Percentiles rank a stretch among this genome's conserved stretches.
Evolutionary conservation across 2,329 filamentous ascomycete genomes (phyloP).

Genomic region (Venturia carpophila): DNA sequence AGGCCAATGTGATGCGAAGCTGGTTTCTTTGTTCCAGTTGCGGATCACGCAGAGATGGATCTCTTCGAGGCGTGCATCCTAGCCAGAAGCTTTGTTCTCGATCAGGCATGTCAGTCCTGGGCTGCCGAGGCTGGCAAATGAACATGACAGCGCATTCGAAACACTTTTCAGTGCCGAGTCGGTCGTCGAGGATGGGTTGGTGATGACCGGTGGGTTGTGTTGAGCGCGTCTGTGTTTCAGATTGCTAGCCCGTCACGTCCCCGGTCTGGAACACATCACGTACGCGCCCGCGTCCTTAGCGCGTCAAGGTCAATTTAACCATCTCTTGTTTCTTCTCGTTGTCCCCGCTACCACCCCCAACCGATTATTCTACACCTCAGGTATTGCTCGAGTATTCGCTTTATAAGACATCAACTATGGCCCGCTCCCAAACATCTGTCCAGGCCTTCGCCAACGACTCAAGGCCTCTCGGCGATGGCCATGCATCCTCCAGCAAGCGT

Average conservation of each 20-base stretch:
- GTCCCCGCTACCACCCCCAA: slow-evolving; percentile 5
- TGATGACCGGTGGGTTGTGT: background rate
- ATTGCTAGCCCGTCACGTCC: background rate
- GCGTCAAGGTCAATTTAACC: background rate
- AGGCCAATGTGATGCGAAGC: too few species aligned
- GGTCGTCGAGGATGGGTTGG: background rate
- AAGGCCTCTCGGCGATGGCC: slow-evolving; percentile 12
- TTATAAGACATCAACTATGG: slow-evolving; percentile 6
- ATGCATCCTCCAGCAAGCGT: slow-evolving; percentile 15
- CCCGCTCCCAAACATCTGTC: slow-evolving; percentile 11
- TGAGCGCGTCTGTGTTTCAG: background rate
- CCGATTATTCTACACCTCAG: slow-evolving; percentile 3
- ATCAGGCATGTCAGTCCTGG: too few species aligned
- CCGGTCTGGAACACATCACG: too few species aligned
- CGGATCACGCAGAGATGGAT: too few species aligned
- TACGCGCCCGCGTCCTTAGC: background rate
- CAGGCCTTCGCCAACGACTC: slow-evolving; percentile 16
- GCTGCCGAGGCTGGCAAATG: too few species aligned
- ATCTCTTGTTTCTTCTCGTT: slow-evolving; percentile 5
- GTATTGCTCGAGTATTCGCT: slow-evolving; percentile 5
- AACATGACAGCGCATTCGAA: too few species aligned
- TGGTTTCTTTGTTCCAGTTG: too few species aligned
- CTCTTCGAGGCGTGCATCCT: too few species aligned
- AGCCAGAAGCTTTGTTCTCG: too few species aligned
- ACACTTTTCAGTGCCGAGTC: too few species aligned